A percentile compares a stretch with the other conserved stretches of the same genome.
Conservation (phyloP, 306 rosid genomes). For the Gleditsia sinensis region DNA sequence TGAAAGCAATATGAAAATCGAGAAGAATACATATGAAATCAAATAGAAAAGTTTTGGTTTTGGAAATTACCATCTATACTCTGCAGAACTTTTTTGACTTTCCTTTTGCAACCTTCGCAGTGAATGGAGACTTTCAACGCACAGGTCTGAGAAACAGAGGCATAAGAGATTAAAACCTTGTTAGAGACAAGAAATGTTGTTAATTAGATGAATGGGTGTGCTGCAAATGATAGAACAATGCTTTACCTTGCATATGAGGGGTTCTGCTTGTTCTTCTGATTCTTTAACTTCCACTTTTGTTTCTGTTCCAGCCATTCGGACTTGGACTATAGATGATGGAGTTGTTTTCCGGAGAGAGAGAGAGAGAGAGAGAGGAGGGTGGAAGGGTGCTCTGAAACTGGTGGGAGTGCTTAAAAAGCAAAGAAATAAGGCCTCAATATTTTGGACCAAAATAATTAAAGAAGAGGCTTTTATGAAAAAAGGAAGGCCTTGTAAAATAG, state of each 20-base stretch:
- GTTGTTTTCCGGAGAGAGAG: constrained; percentile 21
- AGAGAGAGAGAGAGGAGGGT: constrained; percentile 20
- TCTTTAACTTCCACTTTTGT: constrained; percentile 43
- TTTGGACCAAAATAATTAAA: background rate
- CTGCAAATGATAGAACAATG: background rate
- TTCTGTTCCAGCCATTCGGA: constrained; percentile 65
- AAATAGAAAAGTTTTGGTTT: background rate
- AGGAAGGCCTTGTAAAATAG: constrained; percentile 36
- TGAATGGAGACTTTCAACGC: constrained; percentile 75
- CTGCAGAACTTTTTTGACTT: constrained; percentile 57
- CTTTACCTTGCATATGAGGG: constrained; percentile 65
- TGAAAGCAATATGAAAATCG: background rate
- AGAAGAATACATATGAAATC: background rate
- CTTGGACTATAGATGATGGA: constrained; percentile 20
- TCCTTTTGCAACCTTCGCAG: constrained; percentile 80
- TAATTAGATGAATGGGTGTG: background rate
- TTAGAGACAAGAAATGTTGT: background rate
- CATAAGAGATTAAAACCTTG: constrained; percentile 9
- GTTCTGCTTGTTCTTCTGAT: constrained; percentile 37
- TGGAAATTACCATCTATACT: constrained; percentile 57
- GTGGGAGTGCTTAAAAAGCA: constrained; percentile 26
- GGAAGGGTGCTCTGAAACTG: constrained; percentile 23
- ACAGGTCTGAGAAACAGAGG: constrained; percentile 50
- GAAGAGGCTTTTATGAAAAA: constrained; percentile 24
- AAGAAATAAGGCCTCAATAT: constrained; percentile 27